Conservation (phyloP, 192 early-diverging fungal species). For the Coemansia sp. region DNA sequence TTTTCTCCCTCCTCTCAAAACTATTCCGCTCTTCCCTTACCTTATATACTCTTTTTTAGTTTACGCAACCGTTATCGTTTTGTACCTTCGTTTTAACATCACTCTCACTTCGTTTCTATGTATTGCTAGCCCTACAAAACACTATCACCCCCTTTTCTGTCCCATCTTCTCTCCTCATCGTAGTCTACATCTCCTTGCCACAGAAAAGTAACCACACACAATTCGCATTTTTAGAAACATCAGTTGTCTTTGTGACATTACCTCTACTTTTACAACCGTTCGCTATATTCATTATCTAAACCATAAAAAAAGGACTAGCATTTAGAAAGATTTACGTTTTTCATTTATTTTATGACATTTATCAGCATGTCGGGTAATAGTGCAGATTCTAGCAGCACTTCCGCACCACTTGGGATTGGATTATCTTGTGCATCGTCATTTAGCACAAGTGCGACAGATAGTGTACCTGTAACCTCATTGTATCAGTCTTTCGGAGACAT, state of each 20-base stretch:
- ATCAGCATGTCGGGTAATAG: not conserved
- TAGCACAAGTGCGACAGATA: not conserved
- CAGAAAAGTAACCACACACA: not conserved
- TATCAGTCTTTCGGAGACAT: constrained; percentile 1
- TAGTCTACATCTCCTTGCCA: not conserved
- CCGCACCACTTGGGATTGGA: not conserved
- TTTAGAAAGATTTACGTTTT: not conserved
- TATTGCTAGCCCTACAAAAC: constrained; percentile 8
- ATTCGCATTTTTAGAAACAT: not conserved
- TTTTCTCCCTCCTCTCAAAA: not conserved
- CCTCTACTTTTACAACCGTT: not conserved
- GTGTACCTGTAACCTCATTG: not conserved
- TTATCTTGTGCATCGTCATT: not conserved
- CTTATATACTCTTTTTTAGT: not conserved
- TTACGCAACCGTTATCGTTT: not conserved
- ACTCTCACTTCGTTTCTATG: constrained; percentile 10
- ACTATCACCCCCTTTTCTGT: not conserved
- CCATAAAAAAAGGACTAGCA: not conserved
- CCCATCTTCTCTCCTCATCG: not conserved
- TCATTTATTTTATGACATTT: not conserved
- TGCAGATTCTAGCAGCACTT: constrained; percentile 1
- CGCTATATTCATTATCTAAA: not conserved
- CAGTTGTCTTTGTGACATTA: not conserved
- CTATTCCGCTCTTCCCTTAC: not conserved
- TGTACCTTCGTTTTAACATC: not conserved